A percentile compares a stretch with the other conserved stretches of the same genome.
These are phyloP conservation scores for Leccinum truebloodii DNA, from an alignment of 768 basidiomycete species.

Conservation along the genomic window DNA sequence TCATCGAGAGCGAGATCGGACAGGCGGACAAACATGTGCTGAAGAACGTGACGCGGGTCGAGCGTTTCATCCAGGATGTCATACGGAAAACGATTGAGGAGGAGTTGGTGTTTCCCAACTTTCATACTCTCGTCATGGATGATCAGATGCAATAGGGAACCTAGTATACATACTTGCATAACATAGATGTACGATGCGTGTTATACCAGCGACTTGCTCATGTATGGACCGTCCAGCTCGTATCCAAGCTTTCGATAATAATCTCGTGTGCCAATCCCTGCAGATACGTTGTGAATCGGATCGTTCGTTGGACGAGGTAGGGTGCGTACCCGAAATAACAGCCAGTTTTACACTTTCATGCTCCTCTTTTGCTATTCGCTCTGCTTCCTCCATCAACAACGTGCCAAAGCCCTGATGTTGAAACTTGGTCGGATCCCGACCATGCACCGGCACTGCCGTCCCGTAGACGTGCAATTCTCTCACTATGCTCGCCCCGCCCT, in stretches of 20 bases:
- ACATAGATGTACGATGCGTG: constrained; percentile 8
- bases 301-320: background rate
- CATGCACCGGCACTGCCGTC: constrained; percentile 96
- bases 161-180: background rate
- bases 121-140: constrained; percentile 72
- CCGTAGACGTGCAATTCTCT: constrained; percentile 97
- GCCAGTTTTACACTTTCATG: constrained; percentile 94
- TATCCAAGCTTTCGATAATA: constrained; percentile 96
- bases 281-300: constrained; percentile 6
- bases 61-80: constrained; percentile 93
- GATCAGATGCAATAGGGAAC: constrained; percentile 30
- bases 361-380: constrained; percentile 95
- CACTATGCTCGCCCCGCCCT: constrained; percentile 89
- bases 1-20: constrained; percentile 96
- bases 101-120: constrained; percentile 95
- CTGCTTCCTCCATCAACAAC: constrained; percentile 97
- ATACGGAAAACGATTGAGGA: constrained; percentile 94
- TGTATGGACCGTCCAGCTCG: constrained; percentile 94
- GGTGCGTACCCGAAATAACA: constrained; percentile 87
- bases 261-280: constrained; percentile 94
- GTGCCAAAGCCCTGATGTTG: constrained; percentile 98
- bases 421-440: constrained; percentile 96
- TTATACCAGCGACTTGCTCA: constrained; percentile 80
- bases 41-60: constrained; percentile 94
- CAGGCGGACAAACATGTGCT: constrained; percentile 94